A percentile compares a stretch with the other conserved stretches of the same genome.
Evolutionary conservation across 805 yeast genomes (phyloP).

Genomic region (Candida anglica): DNA sequence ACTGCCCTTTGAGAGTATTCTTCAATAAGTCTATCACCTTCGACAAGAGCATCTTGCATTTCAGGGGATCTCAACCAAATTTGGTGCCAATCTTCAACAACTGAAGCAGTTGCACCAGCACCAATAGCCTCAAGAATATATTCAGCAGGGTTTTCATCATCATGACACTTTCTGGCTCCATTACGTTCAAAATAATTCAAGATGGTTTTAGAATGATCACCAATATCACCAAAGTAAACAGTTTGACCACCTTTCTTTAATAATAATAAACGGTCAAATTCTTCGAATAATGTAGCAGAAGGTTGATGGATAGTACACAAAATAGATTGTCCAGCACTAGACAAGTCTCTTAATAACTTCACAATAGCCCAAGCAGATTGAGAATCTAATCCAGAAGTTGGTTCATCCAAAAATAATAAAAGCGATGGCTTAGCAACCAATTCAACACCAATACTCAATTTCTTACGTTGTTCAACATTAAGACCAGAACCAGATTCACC

Average conservation of each 20-base stretch:
- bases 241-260: constrained; percentile 50
- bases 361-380: constrained; percentile 71
- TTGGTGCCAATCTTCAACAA: constrained; percentile 57
- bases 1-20: constrained; percentile 8
- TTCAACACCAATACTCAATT: constrained; percentile 68
- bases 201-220: constrained; percentile 23
- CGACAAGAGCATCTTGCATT: constrained; percentile 9
- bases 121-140: constrained; percentile 72
- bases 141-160: constrained; percentile 66
- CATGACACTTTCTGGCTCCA: constrained; percentile 53
- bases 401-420: constrained; percentile 64
- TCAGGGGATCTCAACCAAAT: constrained; percentile 45
- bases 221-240: constrained; percentile 38
- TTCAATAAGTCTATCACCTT: constrained; percentile 8
- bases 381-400: constrained; percentile 70
- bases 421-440: constrained; percentile 66
- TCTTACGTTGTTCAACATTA: constrained; percentile 64
- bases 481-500: constrained; percentile 46
- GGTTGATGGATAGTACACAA: constrained; percentile 79
- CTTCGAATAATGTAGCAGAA: constrained; percentile 63
- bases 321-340: constrained; percentile 70
- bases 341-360: constrained; percentile 61
- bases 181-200: constrained; percentile 31
- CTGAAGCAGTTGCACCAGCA: constrained; percentile 72
- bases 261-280: constrained; percentile 60